Evolutionary conservation across 2,329 filamentous ascomycete species (phyloP), one percentile per base, ranked within the genome.

Genomic region (Xylariaceae sp.): DNA sequence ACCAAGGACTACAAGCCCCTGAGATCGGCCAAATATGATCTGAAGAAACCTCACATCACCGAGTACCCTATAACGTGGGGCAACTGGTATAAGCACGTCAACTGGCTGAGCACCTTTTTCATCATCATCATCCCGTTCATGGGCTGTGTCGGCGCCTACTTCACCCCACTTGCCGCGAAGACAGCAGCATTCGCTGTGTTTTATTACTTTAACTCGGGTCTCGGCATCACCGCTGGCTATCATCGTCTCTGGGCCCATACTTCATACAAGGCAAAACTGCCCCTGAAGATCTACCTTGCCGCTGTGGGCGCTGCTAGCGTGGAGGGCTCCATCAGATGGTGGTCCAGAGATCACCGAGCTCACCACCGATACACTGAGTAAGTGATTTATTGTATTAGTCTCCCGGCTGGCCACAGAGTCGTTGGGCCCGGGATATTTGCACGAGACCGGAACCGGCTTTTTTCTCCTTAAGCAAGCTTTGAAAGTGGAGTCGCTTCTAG

Each of bases 31-130:
- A 72, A 72, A 62, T 72, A 74, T 61, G 80, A 84, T 56, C 41
- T 70, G 54, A 76, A 86, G 77, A 95, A 95, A 76, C 81, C 86
- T 67, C 90, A 95, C 73, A 94, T 95, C 73, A 84, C 89, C 61
- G 90, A 95, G 61, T 82, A 83, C 59, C 87, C 88, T 54, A 86
- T 95, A 64, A 95, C 89, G 56, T 80, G 78, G 72, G 76, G 79
- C 66, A 96, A 95, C 77, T 94, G 89, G 88, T 85, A 91, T 75
- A 87, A 92, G 76, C 91, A 96, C 70, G 81, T 96, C 77, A 91
- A 95, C 80, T 96, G 91, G 90, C 80, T 96, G 62, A 96, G 95
- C 72, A 85, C 89, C 59, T 80, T 79, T 58, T 81, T 96, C 70
- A 92, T 95, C 70, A 72, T 95, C 61, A 78, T 87, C 62, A 80